Evolutionary conservation across 805 yeast genomes (phyloP).

Genomic region (Candida sanyiensis): DNA sequence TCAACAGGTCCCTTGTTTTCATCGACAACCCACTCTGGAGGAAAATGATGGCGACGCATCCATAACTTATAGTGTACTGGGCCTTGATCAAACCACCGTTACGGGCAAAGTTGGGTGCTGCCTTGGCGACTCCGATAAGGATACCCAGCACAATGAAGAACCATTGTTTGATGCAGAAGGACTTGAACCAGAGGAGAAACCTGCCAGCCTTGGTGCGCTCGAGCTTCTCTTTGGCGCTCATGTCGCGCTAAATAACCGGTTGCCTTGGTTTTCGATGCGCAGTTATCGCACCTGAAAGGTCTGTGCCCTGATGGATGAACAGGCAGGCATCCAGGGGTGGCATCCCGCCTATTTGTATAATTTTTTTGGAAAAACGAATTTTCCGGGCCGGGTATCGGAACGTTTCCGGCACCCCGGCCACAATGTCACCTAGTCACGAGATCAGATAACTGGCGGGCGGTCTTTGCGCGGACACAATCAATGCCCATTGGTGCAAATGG

Average conservation of each 20-base stretch:
- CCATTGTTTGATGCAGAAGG: constrained; percentile 49
- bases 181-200: constrained; percentile 11
- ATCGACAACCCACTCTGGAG: constrained; percentile 76
- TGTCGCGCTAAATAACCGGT: not conserved
- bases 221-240: constrained; percentile 2
- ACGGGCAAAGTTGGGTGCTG: constrained; percentile 78
- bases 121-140: constrained; percentile 67
- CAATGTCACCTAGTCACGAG: no score
- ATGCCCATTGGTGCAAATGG: no score
- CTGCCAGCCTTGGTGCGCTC: constrained; percentile 3
- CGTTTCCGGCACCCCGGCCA: no score
- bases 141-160: constrained; percentile 68
- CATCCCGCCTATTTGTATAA: no score
- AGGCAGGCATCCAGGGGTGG: not conserved
- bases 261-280: no score
- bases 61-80: constrained; percentile 74
- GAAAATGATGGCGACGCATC: constrained; percentile 84
- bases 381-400: no score
- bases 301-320: no score
- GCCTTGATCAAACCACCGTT: constrained; percentile 74
- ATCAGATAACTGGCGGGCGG: no score
- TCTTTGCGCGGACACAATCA: no score
- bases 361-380: no score
- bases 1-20: constrained; percentile 53
- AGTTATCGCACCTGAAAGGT: no score